A percentile compares a stretch with the other conserved stretches of the same genome.
Evolutionary conservation across 208 protist species (phyloP).

Genomic region (Phytomonas serpens): DNA sequence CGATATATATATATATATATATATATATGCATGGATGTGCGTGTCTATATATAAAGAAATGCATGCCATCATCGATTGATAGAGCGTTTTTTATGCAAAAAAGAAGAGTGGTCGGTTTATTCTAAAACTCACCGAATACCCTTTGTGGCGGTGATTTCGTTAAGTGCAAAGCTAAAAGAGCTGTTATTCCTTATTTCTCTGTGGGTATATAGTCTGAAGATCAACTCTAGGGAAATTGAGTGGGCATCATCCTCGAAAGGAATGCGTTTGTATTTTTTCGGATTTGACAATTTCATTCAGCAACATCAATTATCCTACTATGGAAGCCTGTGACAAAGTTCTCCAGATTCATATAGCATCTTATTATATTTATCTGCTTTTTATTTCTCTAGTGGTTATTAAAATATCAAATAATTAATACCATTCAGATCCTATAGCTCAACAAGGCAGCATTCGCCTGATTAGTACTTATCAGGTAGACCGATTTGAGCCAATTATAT

Average conservation of each 20-base stretch:
- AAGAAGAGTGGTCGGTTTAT: neutral
- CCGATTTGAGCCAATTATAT: neutral
- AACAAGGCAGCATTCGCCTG: neutral
- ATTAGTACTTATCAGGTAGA: neutral
- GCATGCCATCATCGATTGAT: neutral
- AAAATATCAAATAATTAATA: neutral
- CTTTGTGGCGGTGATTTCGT: constrained; percentile 2
- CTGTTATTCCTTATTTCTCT: neutral
- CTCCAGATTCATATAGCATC: neutral
- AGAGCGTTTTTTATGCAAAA: constrained; percentile 1
- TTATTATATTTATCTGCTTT: constrained; percentile 12
- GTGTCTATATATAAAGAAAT: constrained; percentile 8
- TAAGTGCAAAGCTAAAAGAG: too few species aligned
- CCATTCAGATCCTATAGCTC: neutral
- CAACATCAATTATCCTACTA: neutral
- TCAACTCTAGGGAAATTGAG: neutral
- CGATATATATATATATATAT: constrained; percentile 5
- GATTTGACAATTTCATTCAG: constrained; percentile 8
- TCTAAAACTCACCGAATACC: neutral
- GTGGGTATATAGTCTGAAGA: neutral
- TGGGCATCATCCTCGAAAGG: neutral
- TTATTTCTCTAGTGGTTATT: constrained; percentile 12
- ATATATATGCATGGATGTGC: constrained; percentile 3
- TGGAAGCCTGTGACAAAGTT: neutral
- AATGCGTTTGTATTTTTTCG: neutral